Evolutionary conservation across 106 monocot species (phyloP), one percentile per base, ranked within the genome.

Genomic region (Narthecium ossifragum): DNA sequence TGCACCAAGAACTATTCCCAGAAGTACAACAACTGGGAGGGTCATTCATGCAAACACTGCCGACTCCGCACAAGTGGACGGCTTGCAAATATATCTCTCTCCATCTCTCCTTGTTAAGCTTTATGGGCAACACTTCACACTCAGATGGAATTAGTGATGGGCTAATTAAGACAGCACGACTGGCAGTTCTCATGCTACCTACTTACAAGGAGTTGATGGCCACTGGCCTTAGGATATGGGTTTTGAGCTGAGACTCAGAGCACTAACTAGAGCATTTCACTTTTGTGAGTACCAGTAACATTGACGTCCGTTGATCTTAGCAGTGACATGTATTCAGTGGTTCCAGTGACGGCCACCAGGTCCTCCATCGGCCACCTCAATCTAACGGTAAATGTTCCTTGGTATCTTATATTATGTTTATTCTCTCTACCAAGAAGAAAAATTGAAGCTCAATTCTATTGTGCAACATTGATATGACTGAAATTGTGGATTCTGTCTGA

Each of bases 401-500:
- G 93, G 93, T 93, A 93, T 54, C 93, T 89, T 30, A 89, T 88
- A 89, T 93, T 82, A 89, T 72, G 93, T 93, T 70, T 28, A 4
- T 6, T 11, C 10, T n/a, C n/a, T n/a, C n/a, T n/a, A n/a, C n/a
- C n/a, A n/a, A n/a, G n/a, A 43, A 1, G 3, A 17, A 10, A 17
- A 20, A 34, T 31, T 31, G 4, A 2, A 26, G 5, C 31, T 22
- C 53, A 8, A 25, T 13, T 38, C 11, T n/a, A n/a, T n/a, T n/a
- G n/a, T n/a, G n/a, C n/a, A n/a, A n/a, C n/a, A n/a, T n/a, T n/a
- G n/a, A n/a, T n/a, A n/a, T n/a, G n/a, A n/a, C n/a, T n/a, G n/a
- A n/a, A n/a, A n/a, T n/a, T n/a, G n/a, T n/a, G n/a, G n/a, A n/a
- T n/a, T n/a, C n/a, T n/a, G n/a, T n/a, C n/a, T n/a, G n/a, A n/a